Evolutionary conservation across 257 asterid species (phyloP).

Genomic region (Solanum bulbocastanum): DNA sequence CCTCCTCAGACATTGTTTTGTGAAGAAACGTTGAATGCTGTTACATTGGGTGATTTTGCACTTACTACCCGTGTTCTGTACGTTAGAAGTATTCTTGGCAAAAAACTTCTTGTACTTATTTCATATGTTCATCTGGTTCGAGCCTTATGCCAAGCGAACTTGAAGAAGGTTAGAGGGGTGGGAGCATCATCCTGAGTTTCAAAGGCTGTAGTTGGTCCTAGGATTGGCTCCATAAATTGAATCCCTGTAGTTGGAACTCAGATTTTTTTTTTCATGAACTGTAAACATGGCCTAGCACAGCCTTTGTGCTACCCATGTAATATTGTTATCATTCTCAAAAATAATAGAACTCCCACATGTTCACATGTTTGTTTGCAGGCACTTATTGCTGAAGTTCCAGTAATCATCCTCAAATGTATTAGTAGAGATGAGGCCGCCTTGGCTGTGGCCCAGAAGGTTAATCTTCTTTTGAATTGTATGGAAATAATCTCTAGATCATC

Average conservation of each 20-base stretch:
- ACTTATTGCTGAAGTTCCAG: constrained; percentile 85
- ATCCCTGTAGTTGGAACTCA: not conserved
- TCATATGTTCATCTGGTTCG: not conserved
- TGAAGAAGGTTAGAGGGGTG: not conserved
- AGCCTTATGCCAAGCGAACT: not conserved
- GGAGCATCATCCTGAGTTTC: not conserved
- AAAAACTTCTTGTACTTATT: not conserved
- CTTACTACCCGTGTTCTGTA: not conserved
- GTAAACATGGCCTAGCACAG: not conserved
- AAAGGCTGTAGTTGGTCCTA: not conserved
- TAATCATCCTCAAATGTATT: constrained; percentile 70
- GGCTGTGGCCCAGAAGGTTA: constrained; percentile 96
- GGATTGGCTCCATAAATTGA: not conserved
- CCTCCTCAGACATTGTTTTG: not conserved
- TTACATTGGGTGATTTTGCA: not conserved
- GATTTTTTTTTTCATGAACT: not conserved
- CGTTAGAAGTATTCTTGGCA: not conserved
- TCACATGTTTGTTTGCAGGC: constrained; percentile 34
- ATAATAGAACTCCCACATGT: not conserved
- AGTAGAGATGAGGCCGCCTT: constrained; percentile 96
- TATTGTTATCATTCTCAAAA: not conserved
- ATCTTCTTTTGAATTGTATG: not conserved
- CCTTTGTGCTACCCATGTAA: not conserved
- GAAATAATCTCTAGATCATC: not conserved
- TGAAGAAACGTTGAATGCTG: not conserved